Base-by-base conservation (phyloP, 2,329 filamentous ascomycete species). In the Colletotrichum gigasporum region DNA sequence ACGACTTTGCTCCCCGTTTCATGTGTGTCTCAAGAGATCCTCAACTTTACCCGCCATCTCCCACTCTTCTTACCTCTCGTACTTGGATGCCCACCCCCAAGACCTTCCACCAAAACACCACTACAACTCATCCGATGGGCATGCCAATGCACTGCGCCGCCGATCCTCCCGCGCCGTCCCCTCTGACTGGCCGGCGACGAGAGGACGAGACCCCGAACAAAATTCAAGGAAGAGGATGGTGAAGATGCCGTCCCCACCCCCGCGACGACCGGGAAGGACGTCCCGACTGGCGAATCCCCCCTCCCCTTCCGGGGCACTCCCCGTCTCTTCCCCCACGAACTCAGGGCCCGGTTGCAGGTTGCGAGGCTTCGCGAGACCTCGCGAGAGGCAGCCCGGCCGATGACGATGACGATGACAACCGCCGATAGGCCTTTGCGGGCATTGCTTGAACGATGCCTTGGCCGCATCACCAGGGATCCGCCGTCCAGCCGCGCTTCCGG, bases 1-100 rank as follows among this genome's bases (percentile, higher is more conserved):
- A 24, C 51, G 42, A 51, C 41, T 30, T 11, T 39, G 20, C 44
- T 26, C 18, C 35, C 54, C 54, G 64, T 67, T 67, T 67, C 64
- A 67, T 51, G 50, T 65, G 12, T 54, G 64, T 67, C 64, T 65
- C 64, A 67, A 51, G 50, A 65, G 18, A 24, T 47, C 41, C 48
- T 26, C 47, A 37, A 37, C 47, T 39, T 26, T 26, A n/a, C 8
- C 26, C 24, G 12, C 30, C 44, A 47, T 26, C 39, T 20, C 39
- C 39, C 39, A 42, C 39, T 20, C n/a, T n/a, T n/a, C n/a, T n/a
- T n/a, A n/a, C n/a, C n/a, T n/a, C n/a, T n/a, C n/a, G n/a, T n/a
- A n/a, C n/a, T n/a, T n/a, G n/a, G n/a, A n/a, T n/a, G 39, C 39
- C 12, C 18, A 20, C 11, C 12, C 39, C 24, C 39, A 22, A 14